A percentile compares a stretch with the other conserved stretches of the same genome.
phyloP scores from a whole-genome alignment of 164 flowering plant genomes.

The Magnolia sinica region DNA sequence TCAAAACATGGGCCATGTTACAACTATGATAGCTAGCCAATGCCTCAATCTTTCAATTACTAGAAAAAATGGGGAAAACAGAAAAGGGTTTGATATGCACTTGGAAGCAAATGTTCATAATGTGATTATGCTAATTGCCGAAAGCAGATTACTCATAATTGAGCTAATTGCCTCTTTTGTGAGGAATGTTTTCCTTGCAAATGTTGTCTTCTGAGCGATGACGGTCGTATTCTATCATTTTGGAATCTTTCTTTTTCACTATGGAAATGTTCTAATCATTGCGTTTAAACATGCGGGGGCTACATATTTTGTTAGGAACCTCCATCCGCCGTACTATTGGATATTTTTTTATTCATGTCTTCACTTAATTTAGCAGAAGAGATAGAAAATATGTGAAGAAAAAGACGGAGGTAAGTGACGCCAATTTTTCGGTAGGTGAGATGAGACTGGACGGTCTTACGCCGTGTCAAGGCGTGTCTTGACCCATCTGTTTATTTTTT shows the following conservation, averaged over 20 bases:
- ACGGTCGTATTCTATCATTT: too few species aligned
- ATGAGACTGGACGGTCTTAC: neutral
- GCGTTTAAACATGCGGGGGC: neutral
- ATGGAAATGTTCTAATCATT: neutral
- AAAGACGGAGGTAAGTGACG: neutral
- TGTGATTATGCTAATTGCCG: too few species aligned
- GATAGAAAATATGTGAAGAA: neutral
- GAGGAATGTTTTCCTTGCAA: too few species aligned
- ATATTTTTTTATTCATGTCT: neutral
- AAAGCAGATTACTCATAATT: too few species aligned
- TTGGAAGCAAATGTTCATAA: too few species aligned
- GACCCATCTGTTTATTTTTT: slow-evolving; percentile 2
- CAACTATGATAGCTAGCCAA: too few species aligned
- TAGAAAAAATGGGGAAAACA: too few species aligned
- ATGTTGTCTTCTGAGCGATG: neutral
- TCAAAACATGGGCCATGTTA: too few species aligned
- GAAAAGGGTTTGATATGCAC: too few species aligned
- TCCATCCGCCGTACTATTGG: neutral
- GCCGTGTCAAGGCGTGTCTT: slow-evolving; percentile 1
- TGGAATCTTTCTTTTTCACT: neutral
- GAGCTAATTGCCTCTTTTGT: too few species aligned
- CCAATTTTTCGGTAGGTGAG: slow-evolving; percentile 1
- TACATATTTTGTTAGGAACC: neutral
- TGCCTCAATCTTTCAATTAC: too few species aligned
- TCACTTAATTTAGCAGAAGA: neutral